Base-by-base conservation (phyloP, 164 flowering plant species). In the Akebia trifoliata region DNA sequence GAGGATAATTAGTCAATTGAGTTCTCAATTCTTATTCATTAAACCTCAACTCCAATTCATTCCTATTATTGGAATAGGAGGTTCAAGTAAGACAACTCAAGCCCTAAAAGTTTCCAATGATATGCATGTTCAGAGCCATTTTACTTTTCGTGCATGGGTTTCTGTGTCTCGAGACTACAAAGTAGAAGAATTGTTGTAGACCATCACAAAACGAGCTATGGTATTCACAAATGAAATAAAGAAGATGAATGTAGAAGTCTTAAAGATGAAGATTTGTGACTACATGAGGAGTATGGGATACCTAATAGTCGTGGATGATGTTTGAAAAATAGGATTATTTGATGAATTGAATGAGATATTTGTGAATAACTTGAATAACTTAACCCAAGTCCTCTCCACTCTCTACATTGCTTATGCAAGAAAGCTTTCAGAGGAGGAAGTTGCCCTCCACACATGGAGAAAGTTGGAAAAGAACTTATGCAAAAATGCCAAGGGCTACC, bases 251-350 rank as follows among this genome's bases (percentile, higher is more conserved):
- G 44, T 21, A 0, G 57, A 54, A 22, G 37, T 38, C 10, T 14
- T 50, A 25, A 21, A 21, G 40, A 4, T 20, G n/a, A n/a, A n/a
- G 20, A 9, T 53, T 1, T 10, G 14, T 3, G 8, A 50, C 11
- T 29, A 4, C 40, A 3, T 60, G 38, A 29, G 21, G 9, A n/a
- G 2, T 0, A 39, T 15, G 37, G 64, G 43, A 15, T 72, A 60
- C 18, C 30, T 74, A 8, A 26, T 74, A 0, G 66, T 77, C 2
- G 1, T 77, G 26, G 79, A 75, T 50, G 79, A 78, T 40, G 59
- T 74, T 1, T 78, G 77, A 77, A 47, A 32, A n/a, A n/a, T n/a
- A n/a, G n/a, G n/a, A n/a, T n/a, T n/a, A 0, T 77, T 74, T 74
- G 64, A 71, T n/a, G 59, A 39, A n/a, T 25, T 74, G 6, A 48